Base-by-base conservation (phyloP, 352 stramenopile species). In the Globisporangium splendens region DNA sequence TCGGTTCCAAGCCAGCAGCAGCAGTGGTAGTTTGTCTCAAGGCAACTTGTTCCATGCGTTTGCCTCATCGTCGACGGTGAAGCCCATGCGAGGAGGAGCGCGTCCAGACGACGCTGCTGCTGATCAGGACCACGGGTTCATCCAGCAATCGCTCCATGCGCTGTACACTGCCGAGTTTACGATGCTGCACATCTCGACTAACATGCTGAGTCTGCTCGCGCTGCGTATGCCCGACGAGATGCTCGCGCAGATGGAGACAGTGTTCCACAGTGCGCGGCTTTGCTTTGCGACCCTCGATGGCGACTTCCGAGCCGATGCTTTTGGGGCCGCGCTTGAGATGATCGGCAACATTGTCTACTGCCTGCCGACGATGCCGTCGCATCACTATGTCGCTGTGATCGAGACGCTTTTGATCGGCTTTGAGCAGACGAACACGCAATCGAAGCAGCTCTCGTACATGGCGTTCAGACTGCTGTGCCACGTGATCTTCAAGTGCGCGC, bases 391-490 rank as follows among this genome's bases (percentile, higher is more conserved):
- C 39, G 73, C 48, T 41, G 54, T 24, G 65, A 62, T 88, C 1
- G 77, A 89, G 24, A 39, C 79, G 13, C 59, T 88, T 14, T 50
- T 90, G 14, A 61, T 90, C 33, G 77, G 79, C 0, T 85, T 91
- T 33, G 69, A 86, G 35, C 79, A 75, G 5, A 35, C 28, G 28
- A 35, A 35, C 18, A 66, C 69, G 4, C 76, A 77, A 54, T 77
- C 75, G 28, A 87, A 78, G 50, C 73, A 87, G 7, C 71, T 87
- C 14, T 59, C 68, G 0, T 91, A 88, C 48, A 51, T 91, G 49
- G 68, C 81, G 18, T 90, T 88, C 46, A 77, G 81, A 10, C 48
- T 93, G 35, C 64, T 95, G 17, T 77, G 77, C 33, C 75, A 89
- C 59, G 63, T 88, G 28, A 68, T 93, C 54, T 71, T 81, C 46